Evolutionary conservation across 345 rosid genomes (phyloP).

Genomic region (Salix viminalis): DNA sequence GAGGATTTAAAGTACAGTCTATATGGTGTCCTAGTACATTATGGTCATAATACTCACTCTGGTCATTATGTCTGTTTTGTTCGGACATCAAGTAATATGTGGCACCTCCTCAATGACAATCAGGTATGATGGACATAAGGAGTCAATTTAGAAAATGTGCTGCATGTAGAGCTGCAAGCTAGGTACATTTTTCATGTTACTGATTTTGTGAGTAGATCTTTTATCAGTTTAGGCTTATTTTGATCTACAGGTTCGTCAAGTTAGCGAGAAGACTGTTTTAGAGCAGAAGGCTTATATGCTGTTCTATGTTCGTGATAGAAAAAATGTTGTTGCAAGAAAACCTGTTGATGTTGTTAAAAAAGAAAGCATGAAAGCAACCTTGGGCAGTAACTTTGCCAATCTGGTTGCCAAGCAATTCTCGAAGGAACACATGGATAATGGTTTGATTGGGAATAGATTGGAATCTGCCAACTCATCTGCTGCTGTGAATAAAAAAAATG

Average conservation of each 20-base stretch:
- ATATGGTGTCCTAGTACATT: slow-evolving; percentile 90
- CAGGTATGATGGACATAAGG: slow-evolving; percentile 37
- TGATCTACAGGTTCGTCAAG: slow-evolving; percentile 68
- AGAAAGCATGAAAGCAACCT: slow-evolving; percentile 41
- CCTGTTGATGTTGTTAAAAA: slow-evolving; percentile 33
- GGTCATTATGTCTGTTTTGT: slow-evolving; percentile 91
- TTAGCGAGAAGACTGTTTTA: slow-evolving; percentile 68
- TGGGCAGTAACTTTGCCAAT: slow-evolving; percentile 26
- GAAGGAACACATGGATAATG: slow-evolving; percentile 30
- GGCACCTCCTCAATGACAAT: slow-evolving; percentile 93
- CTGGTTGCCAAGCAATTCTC: slow-evolving; percentile 31
- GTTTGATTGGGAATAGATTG: slow-evolving; percentile 24
- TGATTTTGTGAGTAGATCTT: neutral
- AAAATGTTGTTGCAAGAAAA: slow-evolving; percentile 42
- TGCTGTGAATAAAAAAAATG: slow-evolving; percentile 26
- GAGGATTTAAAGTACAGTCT: slow-evolving; percentile 84
- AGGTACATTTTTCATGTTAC: neutral
- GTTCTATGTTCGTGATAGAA: slow-evolving; percentile 91
- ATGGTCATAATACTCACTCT: slow-evolving; percentile 79
- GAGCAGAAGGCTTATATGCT: slow-evolving; percentile 96
- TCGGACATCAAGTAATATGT: slow-evolving; percentile 86
- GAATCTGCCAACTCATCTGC: slow-evolving; percentile 21
- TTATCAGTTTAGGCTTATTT: slow-evolving; percentile 3
- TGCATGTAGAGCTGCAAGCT: neutral
- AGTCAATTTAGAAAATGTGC: neutral